These are phyloP conservation scores for Mimosa pudica DNA, from an alignment of 306 rosid species.

Conservation along the genomic window DNA sequence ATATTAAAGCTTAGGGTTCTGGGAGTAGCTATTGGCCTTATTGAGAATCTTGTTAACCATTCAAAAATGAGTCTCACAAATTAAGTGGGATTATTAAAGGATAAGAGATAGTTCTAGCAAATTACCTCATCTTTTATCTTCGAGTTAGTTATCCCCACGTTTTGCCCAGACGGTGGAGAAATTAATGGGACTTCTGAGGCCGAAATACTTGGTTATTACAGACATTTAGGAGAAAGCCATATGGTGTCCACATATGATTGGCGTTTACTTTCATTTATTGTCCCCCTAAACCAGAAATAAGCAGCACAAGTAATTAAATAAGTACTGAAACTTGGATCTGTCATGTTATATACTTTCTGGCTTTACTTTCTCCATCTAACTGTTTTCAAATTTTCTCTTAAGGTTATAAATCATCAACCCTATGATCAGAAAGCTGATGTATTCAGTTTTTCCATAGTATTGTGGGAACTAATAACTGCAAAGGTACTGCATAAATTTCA, in stretches of 20 bases:
- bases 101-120: background rate
- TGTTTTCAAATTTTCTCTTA: slow-evolving; percentile 39
- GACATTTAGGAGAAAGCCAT: background rate
- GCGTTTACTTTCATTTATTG: slow-evolving; percentile 17
- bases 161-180: background rate
- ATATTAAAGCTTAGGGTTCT: background rate
- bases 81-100: slow-evolving; percentile 2
- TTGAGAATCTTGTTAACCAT: background rate
- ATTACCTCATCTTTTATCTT: background rate
- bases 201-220: background rate
- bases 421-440: slow-evolving; percentile 97
- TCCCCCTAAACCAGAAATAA: slow-evolving; percentile 1
- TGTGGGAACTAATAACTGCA: slow-evolving; percentile 97
- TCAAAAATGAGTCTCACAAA: background rate
- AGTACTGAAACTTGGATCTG: background rate
- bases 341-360: slow-evolving; percentile 20
- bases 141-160: background rate
- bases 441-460: slow-evolving; percentile 94
- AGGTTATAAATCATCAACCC: slow-evolving; percentile 99
- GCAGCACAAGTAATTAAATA: slow-evolving; percentile 13
- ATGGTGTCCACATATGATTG: background rate
- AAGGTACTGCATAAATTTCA: slow-evolving; percentile 59
- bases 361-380: slow-evolving; percentile 38
- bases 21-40: slow-evolving; percentile 8
- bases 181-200: background rate